Evolutionary conservation across 805 yeast species (phyloP), one percentile per base, ranked within the genome.

Genomic region (Cyberlindnera meyerae): DNA sequence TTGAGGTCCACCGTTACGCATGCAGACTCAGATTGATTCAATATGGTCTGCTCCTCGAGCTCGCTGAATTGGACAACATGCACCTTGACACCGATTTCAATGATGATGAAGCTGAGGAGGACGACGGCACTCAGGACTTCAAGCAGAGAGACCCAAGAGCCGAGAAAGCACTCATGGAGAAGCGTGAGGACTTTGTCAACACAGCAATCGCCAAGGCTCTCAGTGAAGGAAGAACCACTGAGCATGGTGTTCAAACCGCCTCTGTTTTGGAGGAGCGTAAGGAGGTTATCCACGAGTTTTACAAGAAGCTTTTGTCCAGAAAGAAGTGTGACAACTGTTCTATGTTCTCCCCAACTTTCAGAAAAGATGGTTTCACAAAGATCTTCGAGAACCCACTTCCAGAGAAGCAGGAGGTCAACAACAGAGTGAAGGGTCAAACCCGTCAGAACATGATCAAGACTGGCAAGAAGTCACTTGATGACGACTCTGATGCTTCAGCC

Each of bases 301-400:
- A 88, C 68, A 76, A 75, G 51, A 75, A 75, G 51, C 61, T 89
- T 33, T 64, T 85, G 45, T 61, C 82, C 32, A 77, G 96, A 61
- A 80, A 88, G 38, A 84, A 80, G 61, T 93, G 99, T 74, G 95
- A 86, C 54, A 88, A 89, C 63, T 93, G 99, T 73, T 86, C 88
- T 29, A 85, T 89, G 95, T 85, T 70, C 61, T 87, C 96, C 30
- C 97, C 99, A 37, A 70, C 82, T 24, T 90, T 82, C 69, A 79
- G 98, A 65, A 90, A 89, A 54, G 99, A 93, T 58, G 98, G 98
- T 0, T 82, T 78, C 56, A 75, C 89, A 44, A 93, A 94, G 67
- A 78, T 93, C 45, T 93, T 93, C 55, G 97, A 93, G 65, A 79
- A 79, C 48, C 78, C 94, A 6, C 71, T 94, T 49, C 73, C 73